Evolutionary conservation across 2,329 filamentous ascomycete species (phyloP).

Genomic region (Phaeosphaeriaceae sp.): DNA sequence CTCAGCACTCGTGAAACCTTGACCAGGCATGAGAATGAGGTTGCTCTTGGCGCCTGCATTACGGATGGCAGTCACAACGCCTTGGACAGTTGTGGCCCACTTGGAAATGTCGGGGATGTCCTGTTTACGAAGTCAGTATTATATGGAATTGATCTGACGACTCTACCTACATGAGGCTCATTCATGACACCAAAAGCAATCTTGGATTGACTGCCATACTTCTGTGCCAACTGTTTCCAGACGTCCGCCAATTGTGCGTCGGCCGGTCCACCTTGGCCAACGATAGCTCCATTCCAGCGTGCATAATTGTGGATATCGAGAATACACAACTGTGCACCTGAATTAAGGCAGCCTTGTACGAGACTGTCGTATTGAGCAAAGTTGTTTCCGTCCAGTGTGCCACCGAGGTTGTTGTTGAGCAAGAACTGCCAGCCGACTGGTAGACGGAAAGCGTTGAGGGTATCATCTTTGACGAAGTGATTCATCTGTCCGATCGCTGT

Average conservation of each 20-base stretch:
- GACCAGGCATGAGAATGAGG: constrained; percentile 70
- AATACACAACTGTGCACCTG: constrained; percentile 64
- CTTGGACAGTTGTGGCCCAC: constrained; percentile 69
- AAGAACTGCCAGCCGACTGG: constrained; percentile 68
- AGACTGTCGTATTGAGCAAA: constrained; percentile 62
- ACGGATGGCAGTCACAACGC: constrained; percentile 70
- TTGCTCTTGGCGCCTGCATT: constrained; percentile 67
- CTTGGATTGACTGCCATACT: constrained; percentile 62
- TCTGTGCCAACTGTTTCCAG: constrained; percentile 63
- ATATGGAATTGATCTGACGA: too few species aligned
- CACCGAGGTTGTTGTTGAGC: constrained; percentile 60
- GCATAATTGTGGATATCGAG: constrained; percentile 61
- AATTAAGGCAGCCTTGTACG: constrained; percentile 63
- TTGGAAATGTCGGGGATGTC: constrained; percentile 55
- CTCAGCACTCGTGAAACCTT: constrained; percentile 58
- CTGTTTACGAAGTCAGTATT: not conserved
- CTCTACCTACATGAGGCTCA: constrained; percentile 62
- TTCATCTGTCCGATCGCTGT: constrained; percentile 60
- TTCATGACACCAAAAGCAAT: constrained; percentile 74
- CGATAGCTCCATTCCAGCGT: constrained; percentile 66
- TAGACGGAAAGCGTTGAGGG: constrained; percentile 64
- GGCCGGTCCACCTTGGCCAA: constrained; percentile 70
- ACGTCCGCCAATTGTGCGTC: constrained; percentile 65
- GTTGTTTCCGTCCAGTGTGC: constrained; percentile 57
- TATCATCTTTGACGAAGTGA: constrained; percentile 62